Evolutionary conservation across 768 basidiomycete genomes (phyloP), one percentile per base, ranked within the genome.

Genomic region (Glaciozyma antarctica): DNA sequence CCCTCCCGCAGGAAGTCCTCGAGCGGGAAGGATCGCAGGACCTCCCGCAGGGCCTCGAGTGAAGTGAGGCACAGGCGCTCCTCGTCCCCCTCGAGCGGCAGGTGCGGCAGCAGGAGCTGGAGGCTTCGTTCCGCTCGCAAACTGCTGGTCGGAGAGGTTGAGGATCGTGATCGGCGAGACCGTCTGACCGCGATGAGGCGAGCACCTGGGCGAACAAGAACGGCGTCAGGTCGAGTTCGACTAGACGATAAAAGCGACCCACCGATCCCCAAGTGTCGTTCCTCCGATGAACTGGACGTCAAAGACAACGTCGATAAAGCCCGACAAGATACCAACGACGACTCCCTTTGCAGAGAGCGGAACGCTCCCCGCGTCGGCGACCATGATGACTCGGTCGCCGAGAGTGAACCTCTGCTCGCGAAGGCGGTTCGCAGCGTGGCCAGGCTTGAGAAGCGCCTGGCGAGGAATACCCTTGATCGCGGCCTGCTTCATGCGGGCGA

Each of bases 281-380:
- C 95, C 95, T 26, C 90, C 85, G 84, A 99, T 89, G 78, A 99
- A 98, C 1, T 90, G 82, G 28, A 87, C 86, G 75, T 99, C 95
- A 89, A 95, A 98, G 0, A 94, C 82, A 28, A 98, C 87, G 75
- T 98, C 95, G 82, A 98, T 87, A 5, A 87, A 84, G 74, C 86
- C 88, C 3, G 86, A 78, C 72, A 86, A 89, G 73, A 99, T 77
- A 19, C 93, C 90, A 60, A 98, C 83, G 30, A 98, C 92, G 21
- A 94, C 90, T 26, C 95, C 95, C 77, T 94, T 97, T 59, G 86
- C 86, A 1, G 86, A 85, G 19, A 98, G 80, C 2, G 93, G 91
- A 0, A 98, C 93, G 43, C 87, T 85, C 34, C 93, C 93, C 0
- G 92, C 86, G 74, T 98, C 95, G 71, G 89, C 87, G 2, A 97